A percentile compares a stretch with the other conserved stretches of the same genome.
These are phyloP conservation scores for Penicillium digitatum DNA, from an alignment of 2,329 filamentous ascomycete species.

Conservation along the genomic window DNA sequence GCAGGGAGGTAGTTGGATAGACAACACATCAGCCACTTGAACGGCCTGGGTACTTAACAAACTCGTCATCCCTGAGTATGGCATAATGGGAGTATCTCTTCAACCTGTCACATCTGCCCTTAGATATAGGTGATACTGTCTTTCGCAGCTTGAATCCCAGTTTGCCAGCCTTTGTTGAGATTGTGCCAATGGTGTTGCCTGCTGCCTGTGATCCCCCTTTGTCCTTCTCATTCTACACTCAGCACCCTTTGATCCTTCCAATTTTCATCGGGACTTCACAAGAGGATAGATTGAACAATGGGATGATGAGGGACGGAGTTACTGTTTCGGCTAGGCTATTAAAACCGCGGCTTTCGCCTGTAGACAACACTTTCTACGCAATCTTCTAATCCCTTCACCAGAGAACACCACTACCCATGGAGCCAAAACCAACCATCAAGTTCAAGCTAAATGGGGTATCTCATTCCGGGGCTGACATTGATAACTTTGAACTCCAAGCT, in stretches of 20 bases:
- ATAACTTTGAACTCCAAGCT: constrained; percentile 1
- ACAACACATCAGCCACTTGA: too few species aligned
- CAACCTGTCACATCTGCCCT: not conserved
- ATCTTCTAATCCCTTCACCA: not conserved
- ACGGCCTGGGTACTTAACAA: too few species aligned
- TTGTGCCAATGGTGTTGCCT: too few species aligned
- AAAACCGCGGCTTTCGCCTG: not conserved
- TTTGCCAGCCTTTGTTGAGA: too few species aligned
- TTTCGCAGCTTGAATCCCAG: too few species aligned
- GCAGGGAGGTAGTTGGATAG: too few species aligned
- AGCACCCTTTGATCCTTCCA: not conserved
- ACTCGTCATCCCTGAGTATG: too few species aligned
- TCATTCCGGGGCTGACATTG: not conserved
- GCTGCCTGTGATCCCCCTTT: not conserved
- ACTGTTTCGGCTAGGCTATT: not conserved
- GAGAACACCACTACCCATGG: not conserved
- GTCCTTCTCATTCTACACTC: not conserved
- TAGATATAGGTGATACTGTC: too few species aligned
- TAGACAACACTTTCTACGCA: not conserved
- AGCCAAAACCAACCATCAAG: not conserved
- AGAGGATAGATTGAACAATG: not conserved
- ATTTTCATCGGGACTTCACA: not conserved
- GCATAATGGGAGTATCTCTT: too few species aligned
- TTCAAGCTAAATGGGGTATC: constrained; percentile 2
- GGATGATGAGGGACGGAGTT: not conserved